phyloP scores from a whole-genome alignment of 2,329 filamentous ascomycete genomes.

The Cladosporium sp. region DNA sequence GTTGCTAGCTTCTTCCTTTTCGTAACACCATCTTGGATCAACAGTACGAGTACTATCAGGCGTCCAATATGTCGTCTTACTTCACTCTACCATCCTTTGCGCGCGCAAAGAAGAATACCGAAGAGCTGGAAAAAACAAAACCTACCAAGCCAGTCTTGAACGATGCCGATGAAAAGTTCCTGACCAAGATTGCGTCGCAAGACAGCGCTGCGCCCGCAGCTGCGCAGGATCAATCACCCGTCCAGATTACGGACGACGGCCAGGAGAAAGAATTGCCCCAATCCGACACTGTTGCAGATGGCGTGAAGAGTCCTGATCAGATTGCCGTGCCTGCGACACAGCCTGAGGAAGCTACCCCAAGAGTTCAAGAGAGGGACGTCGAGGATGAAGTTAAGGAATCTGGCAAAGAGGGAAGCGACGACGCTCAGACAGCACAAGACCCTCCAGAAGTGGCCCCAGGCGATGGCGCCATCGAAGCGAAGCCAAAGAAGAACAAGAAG shows the following conservation, averaged over 20 bases:
- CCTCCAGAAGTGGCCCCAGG: constrained; percentile 24
- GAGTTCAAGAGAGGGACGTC: constrained; percentile 25
- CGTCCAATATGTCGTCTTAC: constrained; percentile 31
- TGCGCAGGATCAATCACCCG: constrained; percentile 31
- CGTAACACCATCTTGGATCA: not conserved
- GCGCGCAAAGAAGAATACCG: constrained; percentile 38
- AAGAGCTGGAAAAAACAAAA: constrained; percentile 38
- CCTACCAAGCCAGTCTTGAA: constrained; percentile 53
- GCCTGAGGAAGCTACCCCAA: constrained; percentile 38
- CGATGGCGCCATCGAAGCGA: constrained; percentile 26
- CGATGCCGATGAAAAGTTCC: constrained; percentile 61
- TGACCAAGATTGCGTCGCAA: constrained; percentile 52
- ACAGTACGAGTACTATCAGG: not conserved
- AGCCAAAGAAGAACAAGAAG: constrained; percentile 34
- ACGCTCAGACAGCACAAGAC: constrained; percentile 27
- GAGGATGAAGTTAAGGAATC: constrained; percentile 29
- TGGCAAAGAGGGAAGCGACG: not conserved
- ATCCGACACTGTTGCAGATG: constrained; percentile 27
- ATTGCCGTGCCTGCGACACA: constrained; percentile 33
- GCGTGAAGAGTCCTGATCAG: constrained; percentile 26
- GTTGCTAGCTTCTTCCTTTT: not conserved
- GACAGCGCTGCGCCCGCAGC: constrained; percentile 43
- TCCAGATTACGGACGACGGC: constrained; percentile 37
- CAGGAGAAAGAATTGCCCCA: constrained; percentile 34
- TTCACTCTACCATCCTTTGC: constrained; percentile 39